A percentile compares a stretch with the other conserved stretches of the same genome.
phyloP scores from a whole-genome alignment of 225 moss, liverwort and hornwort genomes.

The Straminergon stramineum region DNA sequence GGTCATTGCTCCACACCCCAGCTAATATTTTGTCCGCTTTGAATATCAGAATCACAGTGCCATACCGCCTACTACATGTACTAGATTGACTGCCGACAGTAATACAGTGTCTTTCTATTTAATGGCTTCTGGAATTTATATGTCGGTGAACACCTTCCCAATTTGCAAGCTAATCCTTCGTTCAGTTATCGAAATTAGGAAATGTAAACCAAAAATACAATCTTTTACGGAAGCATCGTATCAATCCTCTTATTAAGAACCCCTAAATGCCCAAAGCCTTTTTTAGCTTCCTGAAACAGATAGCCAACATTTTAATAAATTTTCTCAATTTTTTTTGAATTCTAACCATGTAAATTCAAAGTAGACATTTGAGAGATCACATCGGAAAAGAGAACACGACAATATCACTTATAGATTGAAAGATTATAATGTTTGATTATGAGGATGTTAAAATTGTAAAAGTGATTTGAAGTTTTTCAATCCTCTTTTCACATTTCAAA shows the following conservation, averaged over 20 bases:
- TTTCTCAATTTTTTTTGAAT: too few relatives aligned
- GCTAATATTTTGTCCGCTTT: not conserved
- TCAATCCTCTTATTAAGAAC: not conserved
- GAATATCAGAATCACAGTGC: not conserved
- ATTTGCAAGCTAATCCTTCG: not conserved
- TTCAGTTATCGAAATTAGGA: not conserved
- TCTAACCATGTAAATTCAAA: too few relatives aligned
- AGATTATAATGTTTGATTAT: too few relatives aligned
- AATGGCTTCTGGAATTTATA: not conserved
- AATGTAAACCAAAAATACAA: not conserved
- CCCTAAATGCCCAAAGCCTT: too few relatives aligned
- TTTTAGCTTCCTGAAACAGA: too few relatives aligned
- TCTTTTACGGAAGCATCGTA: not conserved
- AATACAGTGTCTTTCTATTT: not conserved
- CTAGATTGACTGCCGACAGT: not conserved
- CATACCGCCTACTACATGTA: not conserved
- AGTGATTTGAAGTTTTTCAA: too few relatives aligned
- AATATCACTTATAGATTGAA: too few relatives aligned
- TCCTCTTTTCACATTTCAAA: too few relatives aligned
- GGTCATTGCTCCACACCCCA: not conserved
- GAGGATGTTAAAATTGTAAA: too few relatives aligned
- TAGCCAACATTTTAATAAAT: too few relatives aligned
- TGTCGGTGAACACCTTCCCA: not conserved
- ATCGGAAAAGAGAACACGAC: too few relatives aligned
- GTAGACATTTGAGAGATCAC: too few relatives aligned